Evolutionary conservation across 345 rosid genomes (phyloP).

Genomic region (Eucalyptus albens): DNA sequence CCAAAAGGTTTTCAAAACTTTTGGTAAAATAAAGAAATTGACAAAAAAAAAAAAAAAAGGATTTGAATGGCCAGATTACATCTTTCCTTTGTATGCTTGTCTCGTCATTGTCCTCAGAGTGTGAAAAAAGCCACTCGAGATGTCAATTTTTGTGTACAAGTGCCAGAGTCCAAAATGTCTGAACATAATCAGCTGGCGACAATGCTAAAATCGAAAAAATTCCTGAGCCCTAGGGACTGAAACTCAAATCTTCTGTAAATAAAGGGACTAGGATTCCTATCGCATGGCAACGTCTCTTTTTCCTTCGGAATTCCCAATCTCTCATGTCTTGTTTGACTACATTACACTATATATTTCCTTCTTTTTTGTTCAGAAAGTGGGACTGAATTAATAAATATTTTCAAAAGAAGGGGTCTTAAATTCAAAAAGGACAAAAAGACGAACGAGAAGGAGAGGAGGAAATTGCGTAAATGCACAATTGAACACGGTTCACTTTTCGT

Average conservation of each 20-base stretch:
- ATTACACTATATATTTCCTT: not conserved
- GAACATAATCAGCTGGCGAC: not conserved
- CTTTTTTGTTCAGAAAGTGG: not conserved
- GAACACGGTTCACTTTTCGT: not conserved
- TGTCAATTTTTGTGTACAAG: not conserved
- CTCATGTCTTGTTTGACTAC: not conserved
- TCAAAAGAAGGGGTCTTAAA: not conserved
- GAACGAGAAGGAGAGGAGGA: not conserved
- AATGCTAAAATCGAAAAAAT: not conserved
- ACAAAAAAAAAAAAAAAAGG: fast-evolving
- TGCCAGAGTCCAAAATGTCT: not conserved
- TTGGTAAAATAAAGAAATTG: not conserved
- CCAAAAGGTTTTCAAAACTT: not conserved
- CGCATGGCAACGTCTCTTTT: not conserved
- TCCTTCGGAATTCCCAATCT: not conserved
- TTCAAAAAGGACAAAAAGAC: not conserved
- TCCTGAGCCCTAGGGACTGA: not conserved
- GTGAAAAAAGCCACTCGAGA: not conserved
- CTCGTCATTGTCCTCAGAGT: not conserved
- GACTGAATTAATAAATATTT: not conserved
- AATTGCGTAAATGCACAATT: not conserved
- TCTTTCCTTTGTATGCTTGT: not conserved
- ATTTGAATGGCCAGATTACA: not conserved
- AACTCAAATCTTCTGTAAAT: not conserved
- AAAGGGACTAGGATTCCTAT: not conserved